Percentiles rank a stretch among this genome's conserved stretches.
Evolutionary conservation across 1,284 basidiomycete genomes (phyloP).

Genomic region (Leccinum variabile): DNA sequence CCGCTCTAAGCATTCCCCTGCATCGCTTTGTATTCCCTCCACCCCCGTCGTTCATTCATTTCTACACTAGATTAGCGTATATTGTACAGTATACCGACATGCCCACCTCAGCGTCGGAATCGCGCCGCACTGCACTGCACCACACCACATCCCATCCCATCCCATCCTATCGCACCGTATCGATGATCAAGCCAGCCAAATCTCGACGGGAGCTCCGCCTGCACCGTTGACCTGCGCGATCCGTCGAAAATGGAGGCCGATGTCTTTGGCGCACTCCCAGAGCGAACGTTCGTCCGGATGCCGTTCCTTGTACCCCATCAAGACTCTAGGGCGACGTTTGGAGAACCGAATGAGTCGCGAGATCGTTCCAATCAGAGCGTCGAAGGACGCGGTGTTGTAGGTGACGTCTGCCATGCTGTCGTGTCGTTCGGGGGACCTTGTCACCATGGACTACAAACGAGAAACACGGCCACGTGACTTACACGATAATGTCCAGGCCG

Average conservation of each 20-base stretch:
- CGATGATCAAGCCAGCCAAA: conserved; percentile 56
- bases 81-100: conserved; percentile 13
- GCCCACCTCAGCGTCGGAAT: neutral
- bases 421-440: neutral
- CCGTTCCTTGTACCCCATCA: conserved; percentile 84
- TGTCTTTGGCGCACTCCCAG: conserved; percentile 58
- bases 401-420: conserved; percentile 85
- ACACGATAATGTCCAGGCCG: conserved; percentile 61
- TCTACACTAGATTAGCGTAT: conserved; percentile 1
- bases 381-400: conserved; percentile 85
- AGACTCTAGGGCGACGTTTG: conserved; percentile 45
- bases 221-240: conserved; percentile 57
- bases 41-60: neutral
- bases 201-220: conserved; percentile 63
- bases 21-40: conserved; percentile 10
- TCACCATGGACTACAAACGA: neutral
- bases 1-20: conserved; percentile 49
- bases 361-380: conserved; percentile 61
- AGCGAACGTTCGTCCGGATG: conserved; percentile 70
- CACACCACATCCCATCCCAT: neutral
- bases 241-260: conserved; percentile 53
- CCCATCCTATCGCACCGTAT: conserved; percentile 4
- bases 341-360: conserved; percentile 41
- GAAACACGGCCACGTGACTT: conserved; percentile 17
- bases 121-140: neutral